phyloP scores from a whole-genome alignment of 78 protist species.

The Planoprotostelium fungivorum region DNA sequence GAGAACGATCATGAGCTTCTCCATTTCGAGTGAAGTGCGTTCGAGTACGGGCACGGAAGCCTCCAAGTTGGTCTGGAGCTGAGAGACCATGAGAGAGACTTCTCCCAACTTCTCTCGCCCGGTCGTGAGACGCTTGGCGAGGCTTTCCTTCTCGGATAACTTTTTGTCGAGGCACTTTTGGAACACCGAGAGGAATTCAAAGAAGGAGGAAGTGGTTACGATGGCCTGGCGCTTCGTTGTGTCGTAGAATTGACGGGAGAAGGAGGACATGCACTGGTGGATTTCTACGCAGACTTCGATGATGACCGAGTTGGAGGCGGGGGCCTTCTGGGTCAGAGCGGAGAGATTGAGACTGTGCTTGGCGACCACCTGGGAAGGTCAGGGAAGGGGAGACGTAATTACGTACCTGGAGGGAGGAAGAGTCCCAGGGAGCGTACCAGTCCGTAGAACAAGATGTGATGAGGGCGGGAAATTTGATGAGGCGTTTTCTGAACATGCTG shows the following conservation, averaged over 20 bases:
- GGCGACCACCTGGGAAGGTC: not conserved
- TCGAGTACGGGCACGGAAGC: not conserved
- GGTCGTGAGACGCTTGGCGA: not conserved
- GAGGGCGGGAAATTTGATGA: not conserved
- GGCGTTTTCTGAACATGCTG: not conserved
- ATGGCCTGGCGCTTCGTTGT: not conserved
- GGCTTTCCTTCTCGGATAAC: not conserved
- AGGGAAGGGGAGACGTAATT: not conserved
- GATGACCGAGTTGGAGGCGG: not conserved
- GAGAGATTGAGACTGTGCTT: not conserved
- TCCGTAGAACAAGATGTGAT: not conserved
- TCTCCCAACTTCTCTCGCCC: not conserved
- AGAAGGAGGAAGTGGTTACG: not conserved
- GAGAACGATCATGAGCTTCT: not conserved
- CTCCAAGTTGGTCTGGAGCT: not conserved
- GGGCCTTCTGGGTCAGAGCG: not conserved
- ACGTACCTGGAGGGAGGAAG: not conserved
- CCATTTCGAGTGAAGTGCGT: not conserved
- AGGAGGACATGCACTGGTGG: not conserved
- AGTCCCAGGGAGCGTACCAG: not conserved
- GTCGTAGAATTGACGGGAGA: not conserved
- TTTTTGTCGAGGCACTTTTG: not conserved
- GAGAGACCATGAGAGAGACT: not conserved
- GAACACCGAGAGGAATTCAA: not conserved
- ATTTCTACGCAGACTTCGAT: not conserved